Percentiles rank a stretch among this genome's conserved stretches.
phyloP scores from a whole-genome alignment of 805 yeast genomes.

The Wickerhamomyces mucosus region DNA sequence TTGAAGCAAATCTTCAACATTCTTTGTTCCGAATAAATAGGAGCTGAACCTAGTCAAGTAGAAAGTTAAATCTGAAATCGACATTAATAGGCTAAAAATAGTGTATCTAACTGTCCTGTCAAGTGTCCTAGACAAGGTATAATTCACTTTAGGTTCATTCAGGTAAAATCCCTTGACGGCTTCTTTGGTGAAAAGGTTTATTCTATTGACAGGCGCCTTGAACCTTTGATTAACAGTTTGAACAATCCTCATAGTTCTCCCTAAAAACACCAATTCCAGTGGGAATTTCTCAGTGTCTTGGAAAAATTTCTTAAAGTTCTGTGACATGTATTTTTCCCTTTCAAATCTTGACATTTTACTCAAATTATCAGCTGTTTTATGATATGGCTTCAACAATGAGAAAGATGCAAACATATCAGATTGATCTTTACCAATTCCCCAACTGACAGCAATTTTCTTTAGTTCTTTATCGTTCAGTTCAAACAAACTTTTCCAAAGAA shows the following conservation, averaged over 20 bases:
- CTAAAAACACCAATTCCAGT: constrained; percentile 50
- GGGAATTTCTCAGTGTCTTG: constrained; percentile 61
- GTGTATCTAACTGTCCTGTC: constrained; percentile 13
- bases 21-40: constrained; percentile 14
- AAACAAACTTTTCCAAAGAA: constrained; percentile 55
- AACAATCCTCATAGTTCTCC: constrained; percentile 65
- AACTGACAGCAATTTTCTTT: constrained; percentile 35
- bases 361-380: constrained; percentile 20
- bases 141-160: constrained; percentile 5
- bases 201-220: constrained; percentile 69
- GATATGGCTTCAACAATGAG: constrained; percentile 39
- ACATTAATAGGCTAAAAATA: constrained; percentile 11
- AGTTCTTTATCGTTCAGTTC: constrained; percentile 40
- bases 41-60: constrained; percentile 11
- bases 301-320: constrained; percentile 45
- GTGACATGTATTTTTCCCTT: constrained; percentile 31
- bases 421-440: constrained; percentile 60
- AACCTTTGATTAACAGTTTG: constrained; percentile 57
- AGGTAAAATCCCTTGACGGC: constrained; percentile 29
- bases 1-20: constrained; percentile 17
- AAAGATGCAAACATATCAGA: constrained; percentile 53
- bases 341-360: constrained; percentile 27
- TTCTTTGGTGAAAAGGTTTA: constrained; percentile 50
- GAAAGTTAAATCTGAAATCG: constrained; percentile 15
- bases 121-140: constrained; percentile 1